phyloP scores from a whole-genome alignment of 2,329 filamentous ascomycete genomes.

The Fusarium redolens region DNA sequence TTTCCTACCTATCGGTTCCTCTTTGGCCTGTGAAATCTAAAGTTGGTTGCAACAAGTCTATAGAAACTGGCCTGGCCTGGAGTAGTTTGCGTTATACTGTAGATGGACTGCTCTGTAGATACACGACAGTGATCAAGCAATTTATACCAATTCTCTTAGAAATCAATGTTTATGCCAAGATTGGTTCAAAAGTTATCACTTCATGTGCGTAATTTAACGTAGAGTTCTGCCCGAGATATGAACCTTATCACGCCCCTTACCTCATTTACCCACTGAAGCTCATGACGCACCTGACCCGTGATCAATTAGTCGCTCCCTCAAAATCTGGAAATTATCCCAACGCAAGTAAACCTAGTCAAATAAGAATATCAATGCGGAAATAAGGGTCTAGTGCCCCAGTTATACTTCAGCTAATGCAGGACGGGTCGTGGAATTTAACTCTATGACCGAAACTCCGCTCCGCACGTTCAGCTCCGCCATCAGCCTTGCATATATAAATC shows the following conservation, averaged over 20 bases:
- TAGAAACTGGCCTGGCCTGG: rapidly evolving
- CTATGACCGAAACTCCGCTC: background rate
- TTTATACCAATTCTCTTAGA: rapidly evolving
- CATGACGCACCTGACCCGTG: rapidly evolving
- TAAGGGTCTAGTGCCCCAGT: background rate
- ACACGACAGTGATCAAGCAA: rapidly evolving
- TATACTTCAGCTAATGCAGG: background rate
- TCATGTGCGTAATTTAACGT: rapidly evolving
- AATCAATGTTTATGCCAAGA: rapidly evolving
- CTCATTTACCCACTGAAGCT: background rate
- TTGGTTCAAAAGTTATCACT: rapidly evolving
- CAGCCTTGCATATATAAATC: background rate
- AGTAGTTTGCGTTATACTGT: background rate
- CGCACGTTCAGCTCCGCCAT: background rate
- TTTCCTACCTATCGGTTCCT: too few relatives aligned
- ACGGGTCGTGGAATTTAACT: background rate
- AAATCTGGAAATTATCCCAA: rapidly evolving
- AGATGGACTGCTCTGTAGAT: background rate
- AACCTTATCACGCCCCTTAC: rapidly evolving
- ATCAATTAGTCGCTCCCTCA: rapidly evolving
- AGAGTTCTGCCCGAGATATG: background rate
- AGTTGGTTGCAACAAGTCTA: background rate
- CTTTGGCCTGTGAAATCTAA: background rate
- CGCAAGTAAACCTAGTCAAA: rapidly evolving
- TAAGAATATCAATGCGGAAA: too few relatives aligned